Percentiles rank a stretch among this genome's conserved stretches.
phyloP scores from a whole-genome alignment of 2,329 filamentous ascomycete genomes.

The Monilinia polystroma region DNA sequence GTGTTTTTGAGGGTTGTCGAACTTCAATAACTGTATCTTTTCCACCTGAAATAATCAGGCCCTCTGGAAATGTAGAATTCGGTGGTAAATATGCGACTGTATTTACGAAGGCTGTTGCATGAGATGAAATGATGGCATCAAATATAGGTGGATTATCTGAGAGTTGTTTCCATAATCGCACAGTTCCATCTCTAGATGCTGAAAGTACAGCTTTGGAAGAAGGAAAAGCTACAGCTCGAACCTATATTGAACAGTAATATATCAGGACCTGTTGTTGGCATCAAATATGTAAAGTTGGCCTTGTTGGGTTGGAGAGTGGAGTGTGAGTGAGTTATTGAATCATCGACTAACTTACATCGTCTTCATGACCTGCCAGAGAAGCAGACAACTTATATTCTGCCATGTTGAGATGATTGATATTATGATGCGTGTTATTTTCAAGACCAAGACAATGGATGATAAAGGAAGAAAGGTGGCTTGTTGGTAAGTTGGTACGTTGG shows the following conservation, averaged over 20 bases:
- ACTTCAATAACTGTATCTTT: conserved; percentile 93
- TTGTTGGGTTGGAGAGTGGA: conserved; percentile 24
- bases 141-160: conserved; percentile 66
- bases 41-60: conserved; percentile 82
- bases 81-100: conserved; percentile 74
- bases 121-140: conserved; percentile 73
- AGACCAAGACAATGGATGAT: conserved; percentile 7
- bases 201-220: conserved; percentile 71
- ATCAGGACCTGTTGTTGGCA: conserved; percentile 4
- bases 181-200: conserved; percentile 86
- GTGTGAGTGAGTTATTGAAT: conserved; percentile 1
- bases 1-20: conserved; percentile 64
- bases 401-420: conserved; percentile 49
- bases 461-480: background rate
- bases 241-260: conserved; percentile 52
- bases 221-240: conserved; percentile 81
- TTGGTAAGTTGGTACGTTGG: conserved; percentile 8
- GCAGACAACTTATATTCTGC: conserved; percentile 90
- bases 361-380: conserved; percentile 82
- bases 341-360: conserved; percentile 72
- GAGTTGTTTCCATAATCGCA: conserved; percentile 77
- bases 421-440: background rate
- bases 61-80: conserved; percentile 64
- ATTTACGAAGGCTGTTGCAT: conserved; percentile 86
- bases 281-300: conserved; percentile 2